Base-by-base conservation (phyloP, 2,329 filamentous ascomycete genomes). In the Ceratocystiopsis brevicomis region DNA sequence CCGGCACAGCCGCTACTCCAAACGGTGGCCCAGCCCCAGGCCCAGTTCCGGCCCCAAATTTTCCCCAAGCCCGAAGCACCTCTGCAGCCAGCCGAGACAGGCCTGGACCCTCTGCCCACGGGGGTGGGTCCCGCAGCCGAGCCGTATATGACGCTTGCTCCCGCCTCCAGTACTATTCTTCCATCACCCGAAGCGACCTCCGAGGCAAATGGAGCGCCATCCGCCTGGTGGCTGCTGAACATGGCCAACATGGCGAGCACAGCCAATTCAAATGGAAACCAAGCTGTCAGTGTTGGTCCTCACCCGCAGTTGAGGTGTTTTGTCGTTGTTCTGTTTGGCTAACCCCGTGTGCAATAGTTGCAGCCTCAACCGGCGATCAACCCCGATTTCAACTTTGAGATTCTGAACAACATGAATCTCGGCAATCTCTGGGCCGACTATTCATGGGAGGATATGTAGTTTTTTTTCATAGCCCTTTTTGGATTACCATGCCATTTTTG, bases 221-320 rank as follows among this genome's bases (percentile, higher is more conserved):
- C 52, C 6, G 50, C 51, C 25, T 55, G 53, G 53, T 55, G 53
- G 53, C 43, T 54, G 45, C 45, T 47, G 32, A 51, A 51, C 30
- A 50, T 51, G 45, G 49, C 49, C 40, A 51, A 48, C 35, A 51
- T 49, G 46, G 33, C 44, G 18, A 49, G 39, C 45, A 46, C 45
- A 14, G 48, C 45, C 32, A 48, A 50, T 21, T 32, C 46, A 10
- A 47, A 44, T 35, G 44, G 41, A 18, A 48, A 48, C 6, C 41
- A 48, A 16, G 38, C 45, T 13, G 48, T 49, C 34, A 6, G 40
- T 37, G 5, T 34, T 37, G 1, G 17, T 14, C 11, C 6, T 17
- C 16, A 4, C 15, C 16, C 10, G 6, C n/a, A 30, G 25, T 30
- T 30, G 25, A 8, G 2, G 25, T 30, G 3, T 25, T 5, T 37